A percentile compares a stretch with the other conserved stretches of the same genome.
Conservation (phyloP, 805 yeast species). For the Yarrowia sp. region DNA sequence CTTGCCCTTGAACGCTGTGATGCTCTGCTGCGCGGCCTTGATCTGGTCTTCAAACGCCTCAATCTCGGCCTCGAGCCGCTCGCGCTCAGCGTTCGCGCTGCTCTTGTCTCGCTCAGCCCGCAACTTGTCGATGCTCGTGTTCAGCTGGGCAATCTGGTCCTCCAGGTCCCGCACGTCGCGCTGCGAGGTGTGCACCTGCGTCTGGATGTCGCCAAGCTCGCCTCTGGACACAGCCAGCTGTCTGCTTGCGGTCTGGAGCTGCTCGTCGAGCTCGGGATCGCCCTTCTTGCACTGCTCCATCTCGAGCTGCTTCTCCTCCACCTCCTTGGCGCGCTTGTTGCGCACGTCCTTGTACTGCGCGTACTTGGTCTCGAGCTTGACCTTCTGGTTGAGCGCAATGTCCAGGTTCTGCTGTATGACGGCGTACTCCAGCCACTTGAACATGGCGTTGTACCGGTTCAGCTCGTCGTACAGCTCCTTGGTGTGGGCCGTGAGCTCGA, state of each 20-base stretch:
- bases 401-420: not conserved
- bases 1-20: not conserved
- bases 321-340: not conserved
- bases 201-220: not conserved
- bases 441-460: not conserved
- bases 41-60: not conserved
- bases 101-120: not conserved
- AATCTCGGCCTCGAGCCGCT: not conserved
- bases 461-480: not conserved
- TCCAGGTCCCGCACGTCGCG: not conserved
- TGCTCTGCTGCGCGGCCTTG: not conserved
- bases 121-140: not conserved
- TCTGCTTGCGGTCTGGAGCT: not conserved
- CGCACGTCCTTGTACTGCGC: not conserved
- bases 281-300: not conserved
- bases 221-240: not conserved
- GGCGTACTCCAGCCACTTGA: not conserved
- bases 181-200: not conserved
- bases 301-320: not conserved
- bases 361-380: not conserved
- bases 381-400: not conserved
- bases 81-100: not conserved
- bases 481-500: not conserved
- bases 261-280: not conserved
- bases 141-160: not conserved